Evolutionary conservation across 495 filamentous ascomycete species (phyloP).

Genomic region (Podospora bellae-mahoneyi): DNA sequence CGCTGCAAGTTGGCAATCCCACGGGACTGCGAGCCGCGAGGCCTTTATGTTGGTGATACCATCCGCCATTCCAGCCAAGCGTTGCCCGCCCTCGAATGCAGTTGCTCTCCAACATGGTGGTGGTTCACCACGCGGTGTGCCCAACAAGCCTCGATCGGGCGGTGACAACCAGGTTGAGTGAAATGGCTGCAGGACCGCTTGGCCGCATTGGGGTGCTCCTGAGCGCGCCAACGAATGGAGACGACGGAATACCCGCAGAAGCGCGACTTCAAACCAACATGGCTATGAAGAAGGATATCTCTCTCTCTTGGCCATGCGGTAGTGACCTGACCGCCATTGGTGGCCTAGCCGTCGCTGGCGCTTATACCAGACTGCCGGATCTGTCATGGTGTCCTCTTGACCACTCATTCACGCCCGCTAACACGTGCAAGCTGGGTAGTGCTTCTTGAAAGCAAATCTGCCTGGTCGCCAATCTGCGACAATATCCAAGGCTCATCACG

Average conservation of each 20-base stretch:
- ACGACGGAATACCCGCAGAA: conserved; percentile 5
- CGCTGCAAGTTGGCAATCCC: not conserved
- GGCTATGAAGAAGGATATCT: not conserved
- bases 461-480: conserved; percentile 5
- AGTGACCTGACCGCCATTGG: not conserved
- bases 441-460: not conserved
- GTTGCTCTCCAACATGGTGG: conserved; percentile 6
- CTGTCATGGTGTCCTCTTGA: not conserved
- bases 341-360: conserved; percentile 15
- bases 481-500: not conserved
- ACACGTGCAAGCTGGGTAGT: not conserved
- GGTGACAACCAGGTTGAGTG: conserved; percentile 7
- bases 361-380: conserved; percentile 15
- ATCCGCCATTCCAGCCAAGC: not conserved
- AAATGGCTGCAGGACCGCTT: conserved; percentile 2
- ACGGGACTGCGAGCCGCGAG: conserved; percentile 1
- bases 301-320: not conserved
- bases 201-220: not conserved
- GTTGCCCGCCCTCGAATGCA: not conserved
- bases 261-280: conserved; percentile 22
- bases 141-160: not conserved
- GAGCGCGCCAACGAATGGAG: conserved; percentile 13
- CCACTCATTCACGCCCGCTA: conserved; percentile 9
- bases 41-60: not conserved
- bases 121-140: not conserved